Evolutionary conservation across 805 yeast genomes (phyloP), one percentile per base, ranked within the genome.

Genomic region (Starmerella stellata): DNA sequence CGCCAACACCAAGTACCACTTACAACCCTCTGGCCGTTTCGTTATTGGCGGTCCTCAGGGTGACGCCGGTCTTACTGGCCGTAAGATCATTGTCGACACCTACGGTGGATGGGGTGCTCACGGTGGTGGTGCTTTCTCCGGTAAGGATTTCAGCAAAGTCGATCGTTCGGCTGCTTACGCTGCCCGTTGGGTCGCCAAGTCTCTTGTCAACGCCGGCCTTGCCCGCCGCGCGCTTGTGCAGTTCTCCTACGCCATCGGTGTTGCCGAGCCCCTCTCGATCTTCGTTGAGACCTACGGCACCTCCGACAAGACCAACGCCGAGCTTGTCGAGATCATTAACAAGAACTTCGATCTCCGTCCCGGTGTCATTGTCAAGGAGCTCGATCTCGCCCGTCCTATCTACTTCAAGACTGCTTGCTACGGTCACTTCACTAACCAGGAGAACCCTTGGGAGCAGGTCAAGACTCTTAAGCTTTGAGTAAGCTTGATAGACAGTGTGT

Each of bases 81-180:
- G 98, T 72, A 90, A 90, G 73, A 90, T 90, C 65, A 90, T 90
- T 58, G 98, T 90, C 61, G 98, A 90, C 67, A 93, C 98, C 50
- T 90, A 90, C 70, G 98, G 98, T 71, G 98, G 98, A 59, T 92
- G 98, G 92, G 95, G 98, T 68, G 96, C 98, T 59, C 98, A 90
- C 73, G 98, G 98, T 69, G 98, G 98, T 73, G 98, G 98, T 73
- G 98, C 98, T 50, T 90, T 90, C 83, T 79, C 94, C 49, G 98
- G 98, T 66, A 90, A 90, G 74, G 98, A 90, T 68, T 90, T 81
- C 80, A 82, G 95, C 63, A 90, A 90, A 74, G 98, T 90, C 59
- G 98, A 90, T 67, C 81, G 98, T 71, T 87, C 96, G 50, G 98
- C 98, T 61, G 98, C 98, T 52, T 90, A 90, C 63, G 95, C 98